Conservation (phyloP, 1,139 yeast species). For the Yamadazyma membranifaciens region DNA sequence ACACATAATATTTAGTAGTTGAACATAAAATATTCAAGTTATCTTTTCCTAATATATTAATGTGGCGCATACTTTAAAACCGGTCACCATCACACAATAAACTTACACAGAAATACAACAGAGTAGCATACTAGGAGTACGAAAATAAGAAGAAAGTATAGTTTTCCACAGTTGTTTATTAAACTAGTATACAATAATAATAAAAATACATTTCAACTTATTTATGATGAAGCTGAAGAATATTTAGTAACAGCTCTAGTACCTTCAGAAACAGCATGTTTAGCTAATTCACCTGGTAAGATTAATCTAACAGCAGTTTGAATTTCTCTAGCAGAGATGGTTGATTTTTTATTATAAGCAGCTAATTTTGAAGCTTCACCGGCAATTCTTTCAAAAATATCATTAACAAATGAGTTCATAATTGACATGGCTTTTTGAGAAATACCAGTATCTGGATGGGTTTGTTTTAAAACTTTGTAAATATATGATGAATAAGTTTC, state of each 20-base stretch:
- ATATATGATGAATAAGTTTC: slow-evolving; percentile 98
- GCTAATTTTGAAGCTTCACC: slow-evolving; percentile 99
- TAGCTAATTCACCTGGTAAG: slow-evolving; percentile 99
- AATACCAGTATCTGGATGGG: slow-evolving; percentile 99
- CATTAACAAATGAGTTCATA: slow-evolving; percentile 98
- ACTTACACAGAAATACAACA: no score
- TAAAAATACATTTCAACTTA: slow-evolving; percentile 9
- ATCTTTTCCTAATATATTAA: neutral
- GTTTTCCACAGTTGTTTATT: slow-evolving; percentile 6
- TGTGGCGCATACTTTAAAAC: neutral
- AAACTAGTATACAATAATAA: slow-evolving; percentile 13
- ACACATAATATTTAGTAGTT: no score
- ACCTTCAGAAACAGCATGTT: slow-evolving; percentile 99
- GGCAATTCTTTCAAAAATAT: slow-evolving; percentile 93
- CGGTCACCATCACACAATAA: no score
- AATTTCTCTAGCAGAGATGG: slow-evolving; percentile 98
- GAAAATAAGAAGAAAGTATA: neutral
- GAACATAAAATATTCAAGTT: no score
- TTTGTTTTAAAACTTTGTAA: slow-evolving; percentile 97
- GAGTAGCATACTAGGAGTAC: no score
- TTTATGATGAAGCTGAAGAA: slow-evolving; percentile 67
- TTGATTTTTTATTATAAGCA: slow-evolving; percentile 98
- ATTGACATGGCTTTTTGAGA: slow-evolving; percentile 99
- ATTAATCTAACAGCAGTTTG: slow-evolving; percentile 99
- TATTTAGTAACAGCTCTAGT: slow-evolving; percentile 99